Base-by-base conservation (phyloP, 331 rosid genomes). In the Pyrus hybrid region DNA sequence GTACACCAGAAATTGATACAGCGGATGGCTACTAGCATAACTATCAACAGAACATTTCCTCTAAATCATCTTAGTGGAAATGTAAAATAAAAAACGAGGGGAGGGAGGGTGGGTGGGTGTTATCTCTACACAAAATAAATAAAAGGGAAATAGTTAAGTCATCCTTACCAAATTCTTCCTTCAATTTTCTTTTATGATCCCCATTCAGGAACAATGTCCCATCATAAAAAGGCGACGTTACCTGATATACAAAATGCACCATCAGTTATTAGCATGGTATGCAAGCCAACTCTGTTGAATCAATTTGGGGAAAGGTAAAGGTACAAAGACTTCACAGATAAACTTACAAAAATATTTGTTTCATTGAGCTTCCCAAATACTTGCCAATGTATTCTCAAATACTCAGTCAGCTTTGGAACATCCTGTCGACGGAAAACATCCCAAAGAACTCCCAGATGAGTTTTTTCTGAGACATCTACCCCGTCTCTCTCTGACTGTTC, bases 91-190 rank as follows among this genome's bases (percentile, higher is more conserved):
- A 25, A 25, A 26, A 14, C 10, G 29, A 62, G 30, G 67, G 37
- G 17, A 30, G 33, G 14, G 26, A 21, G 43, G 43, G 63, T 58
- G 63, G 25, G 13, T 23, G 8, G 25, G 14, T 25, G 26, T 35
- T 26, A 7, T 53, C n/a, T 65, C 56, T 12, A 23, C 54, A 37
- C 20, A 47, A 37, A 37, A 82, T 67, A 75, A 77, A 51, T 47
- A 70, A 18, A 56, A 64, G 73, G 54, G 54, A 63, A 53, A 71
- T 35, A 20, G 49, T 74, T 10, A 49, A 73, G 67, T 53, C 13
- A 49, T 30, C 62, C 93, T 87, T 81, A 95, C 97, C 97, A 71
- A 86, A 95, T 76, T 95, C 99, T 80, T 92, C 91, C 92, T 92
- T 95, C 85, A 95, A 67, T 85, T 83, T 88, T 74, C 76, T 80